Evolutionary conservation across 192 early-diverging fungal genomes (phyloP).

Genomic region (Coemansia sp.): DNA sequence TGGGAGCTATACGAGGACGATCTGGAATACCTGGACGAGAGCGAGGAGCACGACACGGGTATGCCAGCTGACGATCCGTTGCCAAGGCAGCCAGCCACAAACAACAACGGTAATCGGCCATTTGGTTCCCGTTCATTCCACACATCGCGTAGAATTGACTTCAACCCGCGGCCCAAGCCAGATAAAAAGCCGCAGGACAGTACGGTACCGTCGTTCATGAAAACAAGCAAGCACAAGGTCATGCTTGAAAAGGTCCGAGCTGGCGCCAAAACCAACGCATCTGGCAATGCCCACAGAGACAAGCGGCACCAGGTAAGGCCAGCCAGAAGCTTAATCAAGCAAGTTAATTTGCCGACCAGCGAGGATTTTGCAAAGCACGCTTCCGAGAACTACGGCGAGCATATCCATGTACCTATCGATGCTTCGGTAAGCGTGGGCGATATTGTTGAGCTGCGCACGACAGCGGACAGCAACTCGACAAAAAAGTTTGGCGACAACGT

Average conservation of each 20-base stretch:
- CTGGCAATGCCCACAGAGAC: not conserved
- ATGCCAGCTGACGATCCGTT: too few relatives aligned
- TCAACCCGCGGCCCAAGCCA: not conserved
- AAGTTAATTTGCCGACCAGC: slow-evolving; percentile 5
- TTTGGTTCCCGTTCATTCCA: slow-evolving; percentile 27
- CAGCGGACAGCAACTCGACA: not conserved
- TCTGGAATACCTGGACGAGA: not conserved
- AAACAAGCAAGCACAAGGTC: not conserved
- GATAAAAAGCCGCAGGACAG: not conserved
- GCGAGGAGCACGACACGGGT: too few relatives aligned
- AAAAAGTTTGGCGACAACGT: not conserved
- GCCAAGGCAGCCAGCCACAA: not conserved
- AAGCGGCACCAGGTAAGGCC: not conserved
- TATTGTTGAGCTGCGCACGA: slow-evolving; percentile 32
- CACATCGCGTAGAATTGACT: slow-evolving; percentile 5
- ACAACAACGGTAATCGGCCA: not conserved
- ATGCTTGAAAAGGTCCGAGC: not conserved
- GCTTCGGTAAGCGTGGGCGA: slow-evolving; percentile 38
- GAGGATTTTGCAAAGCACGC: slow-evolving; percentile 16
- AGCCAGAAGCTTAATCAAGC: slow-evolving; percentile 11
- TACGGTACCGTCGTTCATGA: not conserved
- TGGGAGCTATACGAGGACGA: slow-evolving; percentile 45
- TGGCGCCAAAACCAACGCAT: not conserved
- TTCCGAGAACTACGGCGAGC: slow-evolving; percentile 2
- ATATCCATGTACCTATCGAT: slow-evolving; percentile 26